Evolutionary conservation across 2,329 filamentous ascomycete species (phyloP).

Genomic region (Fusarium sp.): DNA sequence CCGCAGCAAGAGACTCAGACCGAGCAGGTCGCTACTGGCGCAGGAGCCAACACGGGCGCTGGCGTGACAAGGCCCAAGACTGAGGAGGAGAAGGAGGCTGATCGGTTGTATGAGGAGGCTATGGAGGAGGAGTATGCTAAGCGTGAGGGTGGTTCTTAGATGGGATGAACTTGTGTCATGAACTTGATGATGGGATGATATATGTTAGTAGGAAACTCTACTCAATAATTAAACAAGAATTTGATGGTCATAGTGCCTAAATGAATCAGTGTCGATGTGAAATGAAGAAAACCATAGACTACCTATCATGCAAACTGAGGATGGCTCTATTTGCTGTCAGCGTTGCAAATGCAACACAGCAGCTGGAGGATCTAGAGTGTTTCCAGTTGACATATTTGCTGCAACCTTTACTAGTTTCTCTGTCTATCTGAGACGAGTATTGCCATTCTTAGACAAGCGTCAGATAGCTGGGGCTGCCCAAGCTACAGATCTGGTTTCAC

Average conservation of each 20-base stretch:
- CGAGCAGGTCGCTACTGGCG: conserved; percentile 50
- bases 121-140: conserved; percentile 70
- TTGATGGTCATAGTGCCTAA: background rate
- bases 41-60: conserved; percentile 63
- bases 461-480: background rate
- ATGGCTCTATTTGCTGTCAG: background rate
- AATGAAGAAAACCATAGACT: background rate
- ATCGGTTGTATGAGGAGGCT: conserved; percentile 62
- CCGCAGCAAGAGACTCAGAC: conserved; percentile 24
- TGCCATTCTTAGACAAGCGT: background rate
- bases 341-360: background rate
- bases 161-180: background rate
- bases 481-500: background rate
- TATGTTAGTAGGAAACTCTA: background rate
- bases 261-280: background rate
- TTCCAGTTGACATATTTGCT: background rate
- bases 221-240: background rate
- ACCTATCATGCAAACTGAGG: background rate
- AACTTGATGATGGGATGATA: background rate
- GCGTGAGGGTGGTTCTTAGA: conserved; percentile 62
- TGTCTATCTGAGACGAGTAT: background rate
- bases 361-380: background rate
- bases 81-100: conserved; percentile 61
- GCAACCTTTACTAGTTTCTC: background rate
- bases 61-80: conserved; percentile 61